Base-by-base conservation (phyloP, 2,329 filamentous ascomycete genomes). In the Alternaria rosae region DNA sequence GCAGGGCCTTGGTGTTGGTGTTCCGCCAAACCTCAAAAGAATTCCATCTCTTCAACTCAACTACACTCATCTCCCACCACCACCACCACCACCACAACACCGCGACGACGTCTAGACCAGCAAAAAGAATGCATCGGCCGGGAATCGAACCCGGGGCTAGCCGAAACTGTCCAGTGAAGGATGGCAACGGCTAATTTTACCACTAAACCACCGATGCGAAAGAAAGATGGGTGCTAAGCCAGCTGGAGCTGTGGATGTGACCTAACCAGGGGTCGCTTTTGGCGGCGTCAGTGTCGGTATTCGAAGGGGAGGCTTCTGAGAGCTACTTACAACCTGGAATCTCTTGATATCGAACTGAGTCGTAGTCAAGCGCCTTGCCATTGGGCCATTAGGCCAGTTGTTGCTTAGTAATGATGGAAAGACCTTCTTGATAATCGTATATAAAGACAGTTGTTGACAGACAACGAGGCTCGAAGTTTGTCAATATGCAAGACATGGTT, bases 291-390 rank as follows among this genome's bases (percentile, higher is more conserved):
- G 51, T 4, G 17, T 38, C 9, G 6, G 23, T 11, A 23, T 43
- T 43, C 51, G 51, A 54, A 54, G 13, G 2, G 35, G 15, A n/a
- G 38, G 38, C 38, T 21, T 20, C 10, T 20, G 35, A 20, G 23
- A 26, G 51, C 41, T 52, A 58, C 55, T 43, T 53, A 58, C 55
- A 64, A 64, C 69, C 71, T 74, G 71, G 69, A 73, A 74, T 75
- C 72, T 75, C 70, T 73, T 75, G 72, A 75, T 75, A 48, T 54
- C 62, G 11, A 35, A 51, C 50, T 17, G 11, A 61, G 70, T 83
- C 83, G 83, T 84, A 85, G 83, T 84, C 83, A 84, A 84, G 81
- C 83, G 82, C 83, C 83, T 84, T 85, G 82, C 82, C 83, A 85
- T 85, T 85, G 82, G 82, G 83, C 83, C 83, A 85, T 70, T 70